Percentiles rank a stretch among this genome's conserved stretches.
These are phyloP conservation scores for Brassica incana DNA, from an alignment of 345 rosid species.

Conservation along the genomic window DNA sequence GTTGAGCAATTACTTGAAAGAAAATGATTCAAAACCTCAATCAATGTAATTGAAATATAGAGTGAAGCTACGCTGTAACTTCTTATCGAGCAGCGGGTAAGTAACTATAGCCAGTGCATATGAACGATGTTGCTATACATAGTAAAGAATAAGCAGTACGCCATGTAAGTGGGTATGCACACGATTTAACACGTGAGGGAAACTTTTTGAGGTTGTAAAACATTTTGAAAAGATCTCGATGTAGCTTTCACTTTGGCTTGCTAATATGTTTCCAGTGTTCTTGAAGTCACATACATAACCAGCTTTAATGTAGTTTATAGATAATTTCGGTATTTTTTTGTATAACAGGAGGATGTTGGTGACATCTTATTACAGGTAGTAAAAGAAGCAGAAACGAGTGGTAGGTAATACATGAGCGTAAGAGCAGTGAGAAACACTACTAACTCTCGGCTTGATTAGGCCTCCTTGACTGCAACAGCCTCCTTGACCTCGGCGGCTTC, in stretches of 20 bases:
- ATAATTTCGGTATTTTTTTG: conserved; percentile 13
- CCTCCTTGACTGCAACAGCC: conserved; percentile 37
- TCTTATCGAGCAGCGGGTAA: too few relatives aligned
- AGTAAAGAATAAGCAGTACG: too few relatives aligned
- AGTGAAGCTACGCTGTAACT: too few relatives aligned
- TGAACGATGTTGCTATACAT: too few relatives aligned
- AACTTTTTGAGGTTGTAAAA: background rate
- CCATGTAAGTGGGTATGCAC: background rate
- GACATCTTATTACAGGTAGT: conserved; percentile 35
- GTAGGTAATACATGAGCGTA: conserved; percentile 30
- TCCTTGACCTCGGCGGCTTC: conserved; percentile 31
- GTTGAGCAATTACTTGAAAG: too few relatives aligned
- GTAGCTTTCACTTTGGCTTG: background rate
- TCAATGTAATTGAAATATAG: too few relatives aligned
- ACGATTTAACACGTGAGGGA: background rate
- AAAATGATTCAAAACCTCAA: too few relatives aligned
- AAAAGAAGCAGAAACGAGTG: conserved; percentile 31
- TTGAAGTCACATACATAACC: conserved; percentile 17
- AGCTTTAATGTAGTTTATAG: conserved; percentile 13
- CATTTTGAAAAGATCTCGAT: background rate
- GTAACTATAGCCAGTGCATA: too few relatives aligned
- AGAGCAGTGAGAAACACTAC: conserved; percentile 22
- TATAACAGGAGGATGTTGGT: conserved; percentile 14
- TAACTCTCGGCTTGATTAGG: conserved; percentile 19
- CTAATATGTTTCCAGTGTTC: conserved; percentile 8